Percentiles rank a stretch among this genome's conserved stretches.
Evolutionary conservation across 2,329 filamentous ascomycete species (phyloP).

Genomic region (Pseudophaeomoniella oleicola): DNA sequence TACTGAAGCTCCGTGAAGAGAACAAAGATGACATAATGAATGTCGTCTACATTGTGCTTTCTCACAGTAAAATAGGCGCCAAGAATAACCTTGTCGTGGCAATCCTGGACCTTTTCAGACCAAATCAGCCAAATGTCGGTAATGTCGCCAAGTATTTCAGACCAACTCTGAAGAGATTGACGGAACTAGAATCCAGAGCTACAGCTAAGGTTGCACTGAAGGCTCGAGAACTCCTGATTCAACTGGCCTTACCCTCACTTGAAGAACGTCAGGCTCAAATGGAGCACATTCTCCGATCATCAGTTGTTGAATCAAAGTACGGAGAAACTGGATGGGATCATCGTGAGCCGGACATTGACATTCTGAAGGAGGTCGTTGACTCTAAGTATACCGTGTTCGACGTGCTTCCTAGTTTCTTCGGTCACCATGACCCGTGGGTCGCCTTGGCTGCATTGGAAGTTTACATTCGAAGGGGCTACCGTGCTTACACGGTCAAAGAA

Average conservation of each 20-base stretch:
- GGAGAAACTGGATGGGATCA: slow-evolving; percentile 96
- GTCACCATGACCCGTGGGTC: slow-evolving; percentile 86
- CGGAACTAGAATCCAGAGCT: slow-evolving; percentile 72
- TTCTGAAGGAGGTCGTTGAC: slow-evolving; percentile 95
- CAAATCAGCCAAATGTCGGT: slow-evolving; percentile 80
- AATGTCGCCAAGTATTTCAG: slow-evolving; percentile 83
- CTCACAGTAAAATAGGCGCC: slow-evolving; percentile 77
- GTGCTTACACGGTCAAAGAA: slow-evolving; percentile 81
- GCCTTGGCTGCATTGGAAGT: slow-evolving; percentile 87
- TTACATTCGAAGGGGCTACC: slow-evolving; percentile 90
- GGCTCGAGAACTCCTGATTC: slow-evolving; percentile 91
- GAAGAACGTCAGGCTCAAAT: slow-evolving; percentile 93
- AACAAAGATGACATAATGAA: slow-evolving; percentile 82
- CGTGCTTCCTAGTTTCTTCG: slow-evolving; percentile 88
- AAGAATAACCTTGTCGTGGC: slow-evolving; percentile 92
- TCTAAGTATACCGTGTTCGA: slow-evolving; percentile 98
- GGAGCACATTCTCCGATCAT: slow-evolving; percentile 95
- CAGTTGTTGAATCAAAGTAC: slow-evolving; percentile 91
- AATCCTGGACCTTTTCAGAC: slow-evolving; percentile 84
- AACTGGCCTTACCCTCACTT: slow-evolving; percentile 87
- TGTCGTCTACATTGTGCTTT: slow-evolving; percentile 80
- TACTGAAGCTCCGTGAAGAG: slow-evolving; percentile 85
- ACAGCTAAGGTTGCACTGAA: slow-evolving; percentile 96
- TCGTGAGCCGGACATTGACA: slow-evolving; percentile 73
- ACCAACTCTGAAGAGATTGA: slow-evolving; percentile 65